phyloP scores from a whole-genome alignment of 805 yeast genomes.

The Saturnispora saitoi region DNA sequence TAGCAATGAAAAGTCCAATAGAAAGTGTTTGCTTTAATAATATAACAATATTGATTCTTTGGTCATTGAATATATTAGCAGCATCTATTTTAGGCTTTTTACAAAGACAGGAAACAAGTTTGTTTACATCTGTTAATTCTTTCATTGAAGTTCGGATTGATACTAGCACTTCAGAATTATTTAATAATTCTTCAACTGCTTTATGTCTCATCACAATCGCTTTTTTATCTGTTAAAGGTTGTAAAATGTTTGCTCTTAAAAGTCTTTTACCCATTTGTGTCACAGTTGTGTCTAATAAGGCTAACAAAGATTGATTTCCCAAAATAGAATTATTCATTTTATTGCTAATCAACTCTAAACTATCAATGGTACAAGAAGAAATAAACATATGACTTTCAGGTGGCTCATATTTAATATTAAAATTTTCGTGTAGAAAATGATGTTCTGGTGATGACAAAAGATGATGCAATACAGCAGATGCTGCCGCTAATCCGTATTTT shows the following conservation, averaged over 20 bases:
- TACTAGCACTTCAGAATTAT: constrained; percentile 13
- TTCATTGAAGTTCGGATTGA: constrained; percentile 20
- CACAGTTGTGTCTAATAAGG: constrained; percentile 30
- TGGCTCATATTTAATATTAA: constrained; percentile 31
- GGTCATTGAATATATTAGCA: constrained; percentile 21
- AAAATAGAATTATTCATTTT: constrained; percentile 15
- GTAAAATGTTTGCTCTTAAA: constrained; percentile 35
- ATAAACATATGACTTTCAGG: constrained; percentile 37
- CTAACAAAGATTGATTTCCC: constrained; percentile 29
- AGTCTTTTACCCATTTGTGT: constrained; percentile 41
- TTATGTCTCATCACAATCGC: constrained; percentile 31
- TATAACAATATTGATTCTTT: constrained; percentile 34
- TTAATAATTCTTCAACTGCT: constrained; percentile 31
- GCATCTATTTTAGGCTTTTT: constrained; percentile 13
- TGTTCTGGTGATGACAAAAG: constrained; percentile 14
- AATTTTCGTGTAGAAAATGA: constrained; percentile 21
- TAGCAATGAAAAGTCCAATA: constrained; percentile 15
- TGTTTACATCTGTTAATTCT: constrained; percentile 33
- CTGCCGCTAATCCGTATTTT: constrained; percentile 26
- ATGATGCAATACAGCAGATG: constrained; percentile 27
- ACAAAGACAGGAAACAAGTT: constrained; percentile 28
- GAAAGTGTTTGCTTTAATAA: constrained; percentile 31
- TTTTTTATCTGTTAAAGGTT: constrained; percentile 35
- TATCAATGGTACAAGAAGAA: constrained; percentile 30
- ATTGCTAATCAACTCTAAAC: constrained; percentile 34